Conservation (phyloP, 2,329 filamentous ascomycete genomes). For the Fusarium verrucosum region DNA sequence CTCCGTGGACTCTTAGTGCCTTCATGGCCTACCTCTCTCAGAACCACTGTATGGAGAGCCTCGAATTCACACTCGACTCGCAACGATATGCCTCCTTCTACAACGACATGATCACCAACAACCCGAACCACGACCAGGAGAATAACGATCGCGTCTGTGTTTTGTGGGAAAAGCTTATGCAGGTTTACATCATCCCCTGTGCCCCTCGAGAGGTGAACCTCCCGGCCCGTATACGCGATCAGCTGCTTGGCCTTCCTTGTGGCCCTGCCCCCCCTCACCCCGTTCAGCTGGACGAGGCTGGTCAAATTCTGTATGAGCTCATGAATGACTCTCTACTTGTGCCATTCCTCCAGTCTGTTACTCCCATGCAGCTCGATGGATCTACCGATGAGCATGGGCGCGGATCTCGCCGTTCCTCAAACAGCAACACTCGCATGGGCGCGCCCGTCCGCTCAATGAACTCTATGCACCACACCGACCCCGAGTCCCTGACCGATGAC, state of each 20-base stretch:
- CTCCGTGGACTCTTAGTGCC: slow-evolving; percentile 88
- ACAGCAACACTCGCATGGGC: slow-evolving; percentile 49
- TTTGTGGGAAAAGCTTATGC: slow-evolving; percentile 87
- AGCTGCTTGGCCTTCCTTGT: slow-evolving; percentile 66
- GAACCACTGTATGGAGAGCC: slow-evolving; percentile 94
- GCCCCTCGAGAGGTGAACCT: slow-evolving; percentile 91
- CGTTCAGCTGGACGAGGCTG: slow-evolving; percentile 79
- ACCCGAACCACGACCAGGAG: slow-evolving; percentile 50
- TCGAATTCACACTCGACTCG: slow-evolving; percentile 96
- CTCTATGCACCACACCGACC: slow-evolving; percentile 58
- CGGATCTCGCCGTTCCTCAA: slow-evolving; percentile 56
- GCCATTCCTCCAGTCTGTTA: slow-evolving; percentile 82
- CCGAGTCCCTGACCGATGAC: slow-evolving; percentile 70
- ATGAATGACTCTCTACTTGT: slow-evolving; percentile 98
- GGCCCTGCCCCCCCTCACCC: slow-evolving; percentile 76
- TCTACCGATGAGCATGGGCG: slow-evolving; percentile 51
- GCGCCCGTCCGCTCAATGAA: slow-evolving; percentile 48
- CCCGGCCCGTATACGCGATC: slow-evolving; percentile 84
- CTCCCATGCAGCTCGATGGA: slow-evolving; percentile 50
- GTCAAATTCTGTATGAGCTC: slow-evolving; percentile 89
- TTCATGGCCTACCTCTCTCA: slow-evolving; percentile 98
- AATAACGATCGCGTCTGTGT: slow-evolving; percentile 74
- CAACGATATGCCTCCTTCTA: slow-evolving; percentile 78
- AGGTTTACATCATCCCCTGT: slow-evolving; percentile 88
- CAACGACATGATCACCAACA: slow-evolving; percentile 53